Conservation (phyloP, 78 protist species). For the Anaeramoeba flamelloides region DNA sequence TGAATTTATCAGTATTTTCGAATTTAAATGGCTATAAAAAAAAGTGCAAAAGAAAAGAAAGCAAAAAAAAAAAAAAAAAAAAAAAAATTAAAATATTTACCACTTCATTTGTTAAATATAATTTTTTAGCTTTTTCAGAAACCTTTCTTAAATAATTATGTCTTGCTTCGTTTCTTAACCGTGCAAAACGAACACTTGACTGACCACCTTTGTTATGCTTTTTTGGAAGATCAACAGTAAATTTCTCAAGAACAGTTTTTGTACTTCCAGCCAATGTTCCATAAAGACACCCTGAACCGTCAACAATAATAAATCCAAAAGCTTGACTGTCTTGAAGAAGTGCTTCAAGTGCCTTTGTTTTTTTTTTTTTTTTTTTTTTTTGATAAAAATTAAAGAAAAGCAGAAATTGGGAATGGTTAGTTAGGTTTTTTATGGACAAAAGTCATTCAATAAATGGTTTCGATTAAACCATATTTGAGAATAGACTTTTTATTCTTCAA, state of each 20-base stretch:
- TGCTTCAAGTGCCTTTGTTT: slow-evolving; percentile 64
- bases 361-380: too few relatives aligned
- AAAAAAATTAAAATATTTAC: too few relatives aligned
- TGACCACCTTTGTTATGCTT: slow-evolving; percentile 67
- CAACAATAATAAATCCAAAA: slow-evolving; percentile 94
- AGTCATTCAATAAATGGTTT: too few relatives aligned
- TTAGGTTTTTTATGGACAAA: too few relatives aligned
- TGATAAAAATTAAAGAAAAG: too few relatives aligned
- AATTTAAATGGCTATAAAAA: too few relatives aligned
- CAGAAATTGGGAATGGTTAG: too few relatives aligned
- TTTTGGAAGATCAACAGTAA: slow-evolving; percentile 97
- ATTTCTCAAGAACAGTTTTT: slow-evolving; percentile 73
- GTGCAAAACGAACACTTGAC: neutral
- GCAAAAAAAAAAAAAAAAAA: too few relatives aligned
- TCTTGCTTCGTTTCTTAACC: neutral
- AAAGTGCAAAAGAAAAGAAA: too few relatives aligned
- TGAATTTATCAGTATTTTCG: too few relatives aligned
- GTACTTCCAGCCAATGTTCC: slow-evolving; percentile 85
- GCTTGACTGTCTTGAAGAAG: slow-evolving; percentile 81
- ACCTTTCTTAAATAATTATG: neutral
- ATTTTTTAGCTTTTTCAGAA: neutral
- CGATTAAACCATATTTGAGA: too few relatives aligned
- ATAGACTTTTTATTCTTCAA: too few relatives aligned
- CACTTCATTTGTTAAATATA: neutral
- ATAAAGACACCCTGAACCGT: slow-evolving; percentile 84